These are phyloP conservation scores for Mycosarcoma mackinlayi DNA, from an alignment of 1,284 basidiomycete genomes.

Conservation along the genomic window DNA sequence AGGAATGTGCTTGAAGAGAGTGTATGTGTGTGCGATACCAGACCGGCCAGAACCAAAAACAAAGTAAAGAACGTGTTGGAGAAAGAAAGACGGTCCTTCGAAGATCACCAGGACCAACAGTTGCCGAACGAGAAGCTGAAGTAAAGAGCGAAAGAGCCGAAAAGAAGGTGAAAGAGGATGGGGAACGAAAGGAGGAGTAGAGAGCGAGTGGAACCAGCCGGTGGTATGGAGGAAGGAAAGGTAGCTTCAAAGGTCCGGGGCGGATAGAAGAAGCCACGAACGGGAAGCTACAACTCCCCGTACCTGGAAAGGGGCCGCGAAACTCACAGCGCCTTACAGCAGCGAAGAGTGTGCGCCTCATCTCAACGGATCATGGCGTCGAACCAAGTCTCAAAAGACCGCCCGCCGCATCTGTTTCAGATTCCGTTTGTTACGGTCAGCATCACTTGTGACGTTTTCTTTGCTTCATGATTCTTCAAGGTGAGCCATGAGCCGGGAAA, in stretches of 20 bases:
- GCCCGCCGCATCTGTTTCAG: conserved; percentile 21
- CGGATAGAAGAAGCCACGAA: conserved; percentile 7
- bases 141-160: conserved; percentile 9
- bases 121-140: conserved; percentile 4
- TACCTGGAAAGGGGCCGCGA: neutral
- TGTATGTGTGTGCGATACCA: conserved; percentile 1
- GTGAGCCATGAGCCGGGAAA: no score
- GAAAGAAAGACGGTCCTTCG: neutral
- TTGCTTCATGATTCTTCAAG: neutral
- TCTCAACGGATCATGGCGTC: neutral
- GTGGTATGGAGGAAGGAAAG: conserved; percentile 43
- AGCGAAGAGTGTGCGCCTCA: neutral
- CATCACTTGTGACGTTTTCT: neutral
- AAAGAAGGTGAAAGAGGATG: conserved; percentile 2
- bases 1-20: conserved; percentile 18
- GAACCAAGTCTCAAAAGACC: conserved; percentile 1
- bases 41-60: conserved; percentile 4
- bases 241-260: conserved; percentile 7
- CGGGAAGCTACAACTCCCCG: neutral
- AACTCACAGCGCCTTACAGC: no score
- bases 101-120: conserved; percentile 30
- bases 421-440: conserved; percentile 7
- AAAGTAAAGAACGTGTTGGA: conserved; percentile 1
- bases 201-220: conserved; percentile 37
- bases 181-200: conserved; percentile 6